Evolutionary conservation across 768 basidiomycete species (phyloP), one percentile per base, ranked within the genome.

Genomic region (Naganishia vaughanmartiniae): DNA sequence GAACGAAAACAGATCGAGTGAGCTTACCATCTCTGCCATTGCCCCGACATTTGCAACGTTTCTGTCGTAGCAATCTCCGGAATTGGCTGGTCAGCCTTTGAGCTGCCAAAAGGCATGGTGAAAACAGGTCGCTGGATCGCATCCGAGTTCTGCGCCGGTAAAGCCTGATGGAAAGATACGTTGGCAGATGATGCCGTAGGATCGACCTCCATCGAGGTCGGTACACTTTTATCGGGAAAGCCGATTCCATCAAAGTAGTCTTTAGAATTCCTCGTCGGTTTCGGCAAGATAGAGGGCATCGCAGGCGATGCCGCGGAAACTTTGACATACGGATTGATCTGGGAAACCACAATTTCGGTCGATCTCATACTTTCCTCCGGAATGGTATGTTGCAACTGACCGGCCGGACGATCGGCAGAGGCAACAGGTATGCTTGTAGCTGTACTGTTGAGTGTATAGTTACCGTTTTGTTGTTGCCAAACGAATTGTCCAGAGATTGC

Each of bases 11-110:
- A 24, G n/a, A 34, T 46, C 33, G 11, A 58, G 9, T 34, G 4
- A 28, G 39, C 65, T 66, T 33, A 48, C 70, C 65, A 57, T 51
- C 70, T 66, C 58, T 72, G 56, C 66, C 71, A 63, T 46, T 45
- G 54, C 17, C 77, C 60, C 65, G 74, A 66, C 24, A 74, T 71
- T 19, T 72, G 68, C 7, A 15, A 42, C 42, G 70, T 56, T 28
- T 63, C 39, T 15, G 42, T 63, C 15, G 39, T 2, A 6, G 39
- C 7, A 45, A 30, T 63, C 24, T 42, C 39, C 1, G 60, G 42
- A 2, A 17, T 63, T 11, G 9, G 39, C 11, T 26, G 39, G 36
- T 45, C 60, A 31, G 54, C 24, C 33, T 56, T 51, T 24, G 71
- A 26, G n/a, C 26, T 63, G 3, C 56, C 54, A 28, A 67, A 15